phyloP scores from a whole-genome alignment of 208 protist species.

The Vickermania ingenoplastis region DNA sequence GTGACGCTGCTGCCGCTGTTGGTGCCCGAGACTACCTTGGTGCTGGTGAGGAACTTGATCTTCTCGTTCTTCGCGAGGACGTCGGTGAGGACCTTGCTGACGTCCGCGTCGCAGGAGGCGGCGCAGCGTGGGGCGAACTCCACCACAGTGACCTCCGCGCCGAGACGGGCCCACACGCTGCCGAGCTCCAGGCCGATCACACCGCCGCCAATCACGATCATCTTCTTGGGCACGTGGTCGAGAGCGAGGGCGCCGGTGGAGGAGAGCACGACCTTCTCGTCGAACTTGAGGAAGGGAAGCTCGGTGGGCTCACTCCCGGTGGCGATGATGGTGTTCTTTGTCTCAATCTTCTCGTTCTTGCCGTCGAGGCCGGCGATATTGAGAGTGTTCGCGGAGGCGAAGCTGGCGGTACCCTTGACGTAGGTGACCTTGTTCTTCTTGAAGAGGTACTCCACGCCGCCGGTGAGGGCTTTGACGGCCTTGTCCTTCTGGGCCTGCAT shows the following conservation, averaged over 20 bases:
- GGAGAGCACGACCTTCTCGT: slow-evolving; percentile 97
- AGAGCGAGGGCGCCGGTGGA: slow-evolving; percentile 97
- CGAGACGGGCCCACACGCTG: slow-evolving; percentile 97
- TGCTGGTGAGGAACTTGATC: slow-evolving; percentile 85
- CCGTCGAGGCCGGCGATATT: slow-evolving; percentile 88
- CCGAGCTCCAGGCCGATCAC: slow-evolving; percentile 99
- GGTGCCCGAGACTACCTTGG: slow-evolving; percentile 81
- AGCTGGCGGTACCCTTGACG: slow-evolving; percentile 90
- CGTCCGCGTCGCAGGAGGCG: slow-evolving; percentile 77
- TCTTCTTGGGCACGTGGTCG: slow-evolving; percentile 91
- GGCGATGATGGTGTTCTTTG: slow-evolving; percentile 98
- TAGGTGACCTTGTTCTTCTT: slow-evolving; percentile 99
- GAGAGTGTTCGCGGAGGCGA: slow-evolving; percentile 58
- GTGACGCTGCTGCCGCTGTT: slow-evolving; percentile 61
- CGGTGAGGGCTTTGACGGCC: slow-evolving; percentile 91
- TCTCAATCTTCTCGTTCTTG: slow-evolving; percentile 75
- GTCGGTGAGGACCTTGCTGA: slow-evolving; percentile 66
- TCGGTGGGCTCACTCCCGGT: slow-evolving; percentile 95
- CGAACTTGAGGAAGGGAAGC: slow-evolving; percentile 93
- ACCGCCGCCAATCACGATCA: slow-evolving; percentile 98
- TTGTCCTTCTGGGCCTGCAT: slow-evolving; percentile 97
- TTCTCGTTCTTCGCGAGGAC: slow-evolving; percentile 84
- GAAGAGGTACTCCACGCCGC: slow-evolving; percentile 98
- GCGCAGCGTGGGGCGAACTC: slow-evolving; percentile 94
- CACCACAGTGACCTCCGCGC: slow-evolving; percentile 97